Percentiles rank a stretch among this genome's conserved stretches.
Conservation (phyloP, 2,329 filamentous ascomycete genomes). For the Penicillium glabrum region DNA sequence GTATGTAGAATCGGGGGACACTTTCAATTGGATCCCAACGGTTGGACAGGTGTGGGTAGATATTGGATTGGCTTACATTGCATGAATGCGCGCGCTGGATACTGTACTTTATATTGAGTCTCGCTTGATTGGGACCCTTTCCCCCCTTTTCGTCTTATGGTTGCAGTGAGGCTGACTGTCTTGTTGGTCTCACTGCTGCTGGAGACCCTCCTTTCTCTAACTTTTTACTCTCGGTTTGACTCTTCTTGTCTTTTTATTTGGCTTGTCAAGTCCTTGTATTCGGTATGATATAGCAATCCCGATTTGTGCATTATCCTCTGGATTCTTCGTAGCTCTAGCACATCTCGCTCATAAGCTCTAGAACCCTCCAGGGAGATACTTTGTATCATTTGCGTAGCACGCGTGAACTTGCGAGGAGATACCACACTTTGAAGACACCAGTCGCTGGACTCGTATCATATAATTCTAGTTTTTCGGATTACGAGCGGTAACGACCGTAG, state of each 20-base stretch:
- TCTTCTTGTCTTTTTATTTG: conserved; percentile 26
- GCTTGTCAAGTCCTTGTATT: conserved; percentile 22
- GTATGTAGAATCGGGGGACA: conserved; percentile 20
- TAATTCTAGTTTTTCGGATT: neutral
- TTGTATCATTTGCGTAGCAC: neutral
- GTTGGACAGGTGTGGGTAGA: conserved; percentile 25
- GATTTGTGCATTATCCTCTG: conserved; percentile 8
- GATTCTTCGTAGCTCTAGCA: neutral
- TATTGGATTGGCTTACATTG: conserved; percentile 28
- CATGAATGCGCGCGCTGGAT: conserved; percentile 26
- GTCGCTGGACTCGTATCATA: neutral
- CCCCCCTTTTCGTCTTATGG: conserved; percentile 7
- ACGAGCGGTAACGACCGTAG: neutral
- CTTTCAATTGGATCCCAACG: conserved; percentile 5
- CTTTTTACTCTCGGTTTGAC: conserved; percentile 13
- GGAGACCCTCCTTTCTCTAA: conserved; percentile 15
- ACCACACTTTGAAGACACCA: neutral
- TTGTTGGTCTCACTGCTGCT: conserved; percentile 5
- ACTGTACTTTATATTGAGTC: conserved; percentile 28
- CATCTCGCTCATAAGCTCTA: too few species aligned
- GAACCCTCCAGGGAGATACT: too few species aligned
- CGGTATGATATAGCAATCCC: conserved; percentile 14
- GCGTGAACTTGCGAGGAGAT: neutral
- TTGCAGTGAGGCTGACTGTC: neutral
- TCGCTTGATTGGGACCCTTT: conserved; percentile 13